Evolutionary conservation across 2,329 filamentous ascomycete species (phyloP).

Genomic region (Fusarium fujikuroi): DNA sequence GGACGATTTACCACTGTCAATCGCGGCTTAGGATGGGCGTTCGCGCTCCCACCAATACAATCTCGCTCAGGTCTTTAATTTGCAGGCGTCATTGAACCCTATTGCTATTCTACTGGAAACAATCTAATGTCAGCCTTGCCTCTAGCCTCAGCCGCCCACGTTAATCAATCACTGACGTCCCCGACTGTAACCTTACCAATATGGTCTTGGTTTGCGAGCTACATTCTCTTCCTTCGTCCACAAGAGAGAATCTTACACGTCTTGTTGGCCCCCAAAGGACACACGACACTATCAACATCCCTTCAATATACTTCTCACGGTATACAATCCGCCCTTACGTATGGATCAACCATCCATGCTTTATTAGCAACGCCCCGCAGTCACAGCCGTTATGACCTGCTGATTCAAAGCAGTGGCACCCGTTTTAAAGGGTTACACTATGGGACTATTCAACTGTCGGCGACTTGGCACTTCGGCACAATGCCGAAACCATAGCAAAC

Average conservation of each 20-base stretch:
- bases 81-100: constrained; percentile 4
- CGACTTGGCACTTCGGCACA: neutral
- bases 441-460: neutral
- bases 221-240: neutral
- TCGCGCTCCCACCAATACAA: constrained; percentile 15
- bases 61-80: constrained; percentile 8
- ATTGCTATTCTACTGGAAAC: neutral
- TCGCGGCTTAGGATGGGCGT: constrained; percentile 8
- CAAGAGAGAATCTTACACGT: neutral
- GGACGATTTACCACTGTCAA: constrained; percentile 30
- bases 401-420: constrained; percentile 1
- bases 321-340: neutral
- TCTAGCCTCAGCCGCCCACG: constrained; percentile 1
- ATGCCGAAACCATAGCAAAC: neutral
- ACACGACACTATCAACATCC: neutral
- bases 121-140: constrained; percentile 13
- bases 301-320: neutral
- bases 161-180: constrained; percentile 1
- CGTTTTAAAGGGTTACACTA: neutral
- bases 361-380: constrained; percentile 1
- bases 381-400: neutral
- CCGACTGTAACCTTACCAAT: constrained; percentile 2
- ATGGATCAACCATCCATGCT: neutral
- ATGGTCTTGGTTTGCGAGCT: constrained; percentile 5
- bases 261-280: neutral